Evolutionary conservation across 805 yeast genomes (phyloP).

Genomic region (Phaffomyces thermotolerans): DNA sequence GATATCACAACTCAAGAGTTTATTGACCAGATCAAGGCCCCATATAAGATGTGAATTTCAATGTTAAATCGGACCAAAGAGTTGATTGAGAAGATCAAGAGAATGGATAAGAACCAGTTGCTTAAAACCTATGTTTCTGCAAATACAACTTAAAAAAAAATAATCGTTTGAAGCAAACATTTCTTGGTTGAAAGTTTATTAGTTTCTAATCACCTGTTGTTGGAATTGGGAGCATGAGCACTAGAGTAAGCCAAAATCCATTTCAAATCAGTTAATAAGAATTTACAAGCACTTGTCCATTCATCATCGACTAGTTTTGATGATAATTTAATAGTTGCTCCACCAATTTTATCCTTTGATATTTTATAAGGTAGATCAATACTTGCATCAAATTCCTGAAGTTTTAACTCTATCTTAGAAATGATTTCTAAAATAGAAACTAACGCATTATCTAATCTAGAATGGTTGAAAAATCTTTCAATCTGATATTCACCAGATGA

Average conservation of each 20-base stretch:
- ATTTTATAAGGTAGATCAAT: constrained; percentile 72
- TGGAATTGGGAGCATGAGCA: constrained; percentile 18
- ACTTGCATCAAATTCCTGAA: constrained; percentile 39
- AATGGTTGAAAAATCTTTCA: constrained; percentile 65
- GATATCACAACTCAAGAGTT: no score
- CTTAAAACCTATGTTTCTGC: no score
- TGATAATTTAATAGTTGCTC: constrained; percentile 63
- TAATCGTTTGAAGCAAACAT: no score
- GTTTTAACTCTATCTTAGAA: constrained; percentile 23
- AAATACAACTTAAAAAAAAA: no score
- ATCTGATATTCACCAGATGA: constrained; percentile 68
- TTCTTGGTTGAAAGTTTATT: no score
- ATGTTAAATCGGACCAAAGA: no score
- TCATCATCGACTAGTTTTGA: constrained; percentile 57
- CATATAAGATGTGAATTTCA: no score
- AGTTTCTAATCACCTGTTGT: not conserved
- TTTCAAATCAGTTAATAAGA: constrained; percentile 65
- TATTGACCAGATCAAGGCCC: no score
- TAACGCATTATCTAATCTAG: constrained; percentile 75
- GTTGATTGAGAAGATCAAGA: no score
- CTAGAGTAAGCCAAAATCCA: constrained; percentile 79
- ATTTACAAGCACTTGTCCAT: constrained; percentile 89
- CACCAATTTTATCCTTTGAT: constrained; percentile 67
- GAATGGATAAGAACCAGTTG: no score
- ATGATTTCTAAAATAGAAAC: constrained; percentile 65